phyloP scores from a whole-genome alignment of 192 early-diverging fungal species.

The Gorgonomyces haynaldii region DNA sequence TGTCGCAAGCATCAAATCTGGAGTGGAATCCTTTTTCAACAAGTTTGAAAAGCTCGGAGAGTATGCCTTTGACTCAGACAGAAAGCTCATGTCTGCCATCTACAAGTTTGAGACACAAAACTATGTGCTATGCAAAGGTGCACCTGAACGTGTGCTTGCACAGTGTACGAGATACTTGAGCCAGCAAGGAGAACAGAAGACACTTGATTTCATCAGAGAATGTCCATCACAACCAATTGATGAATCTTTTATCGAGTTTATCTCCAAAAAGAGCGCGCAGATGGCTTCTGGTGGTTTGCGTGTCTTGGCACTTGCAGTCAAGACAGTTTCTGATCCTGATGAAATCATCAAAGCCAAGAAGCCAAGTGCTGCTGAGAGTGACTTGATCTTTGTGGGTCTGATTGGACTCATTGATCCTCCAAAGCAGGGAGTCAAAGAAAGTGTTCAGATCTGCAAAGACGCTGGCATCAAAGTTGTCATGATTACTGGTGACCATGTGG shows the following conservation, averaged over 20 bases:
- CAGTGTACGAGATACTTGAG: constrained; percentile 51
- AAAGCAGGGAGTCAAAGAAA: constrained; percentile 66
- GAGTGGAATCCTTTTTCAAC: too few relatives aligned
- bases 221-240: constrained; percentile 26
- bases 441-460: constrained; percentile 67
- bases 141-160: constrained; percentile 76
- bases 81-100: constrained; percentile 89
- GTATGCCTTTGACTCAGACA: constrained; percentile 85
- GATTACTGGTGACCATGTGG: constrained; percentile 96
- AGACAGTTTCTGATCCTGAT: constrained; percentile 42
- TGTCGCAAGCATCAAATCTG: constrained; percentile 73
- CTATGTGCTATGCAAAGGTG: constrained; percentile 78
- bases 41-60: constrained; percentile 68
- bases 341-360: constrained; percentile 41
- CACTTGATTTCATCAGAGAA: constrained; percentile 18
- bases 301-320: constrained; percentile 77
- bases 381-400: constrained; percentile 79
- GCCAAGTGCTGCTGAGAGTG: constrained; percentile 48
- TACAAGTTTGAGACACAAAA: constrained; percentile 34
- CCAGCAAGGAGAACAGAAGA: constrained; percentile 13
- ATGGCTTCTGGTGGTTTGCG: constrained; percentile 83
- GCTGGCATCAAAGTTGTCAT: constrained; percentile 94
- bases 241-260: constrained; percentile 47
- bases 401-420: constrained; percentile 93
- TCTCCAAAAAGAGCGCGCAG: constrained; percentile 45